A percentile compares a stretch with the other conserved stretches of the same genome.
These are phyloP conservation scores for Chlorella sorokiniana DNA, from an alignment of 139 green algal genomes.

Conservation along the genomic window DNA sequence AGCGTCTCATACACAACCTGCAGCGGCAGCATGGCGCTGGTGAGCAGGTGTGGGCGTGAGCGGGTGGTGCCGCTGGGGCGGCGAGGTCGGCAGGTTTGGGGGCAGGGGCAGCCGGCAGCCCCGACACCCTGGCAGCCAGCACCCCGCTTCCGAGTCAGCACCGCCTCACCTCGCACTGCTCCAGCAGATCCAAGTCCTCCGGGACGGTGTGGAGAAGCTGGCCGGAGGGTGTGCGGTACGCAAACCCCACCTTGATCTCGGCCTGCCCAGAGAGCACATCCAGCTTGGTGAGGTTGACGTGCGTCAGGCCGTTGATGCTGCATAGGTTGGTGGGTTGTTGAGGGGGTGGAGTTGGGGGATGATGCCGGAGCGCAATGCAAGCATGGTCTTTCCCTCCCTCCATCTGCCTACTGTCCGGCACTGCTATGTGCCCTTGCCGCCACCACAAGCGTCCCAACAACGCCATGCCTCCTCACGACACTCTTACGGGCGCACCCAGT, in stretches of 20 bases:
- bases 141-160: background rate
- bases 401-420: no score
- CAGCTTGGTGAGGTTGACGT: conserved; percentile 99
- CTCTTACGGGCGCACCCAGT: no score
- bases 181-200: conserved; percentile 72
- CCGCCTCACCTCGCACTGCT: conserved; percentile 64
- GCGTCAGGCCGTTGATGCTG: conserved; percentile 96
- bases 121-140: no score
- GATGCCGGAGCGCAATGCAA: no score
- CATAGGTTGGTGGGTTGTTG: no score
- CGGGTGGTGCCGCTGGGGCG: background rate
- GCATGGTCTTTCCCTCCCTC: no score
- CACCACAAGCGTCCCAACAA: no score
- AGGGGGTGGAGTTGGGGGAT: background rate
- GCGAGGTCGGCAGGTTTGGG: no score
- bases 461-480: no score
- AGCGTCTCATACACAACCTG: conserved; percentile 92
- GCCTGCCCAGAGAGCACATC: conserved; percentile 88
- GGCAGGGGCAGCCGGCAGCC: no score
- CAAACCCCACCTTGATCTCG: conserved; percentile 85
- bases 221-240: conserved; percentile 58
- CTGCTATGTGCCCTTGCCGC: no score
- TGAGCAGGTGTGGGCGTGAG: background rate
- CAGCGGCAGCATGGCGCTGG: background rate
- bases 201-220: conserved; percentile 65